Evolutionary conservation across 768 basidiomycete species (phyloP), one percentile per base, ranked within the genome.

Genomic region (Lentinula aciculospora): DNA sequence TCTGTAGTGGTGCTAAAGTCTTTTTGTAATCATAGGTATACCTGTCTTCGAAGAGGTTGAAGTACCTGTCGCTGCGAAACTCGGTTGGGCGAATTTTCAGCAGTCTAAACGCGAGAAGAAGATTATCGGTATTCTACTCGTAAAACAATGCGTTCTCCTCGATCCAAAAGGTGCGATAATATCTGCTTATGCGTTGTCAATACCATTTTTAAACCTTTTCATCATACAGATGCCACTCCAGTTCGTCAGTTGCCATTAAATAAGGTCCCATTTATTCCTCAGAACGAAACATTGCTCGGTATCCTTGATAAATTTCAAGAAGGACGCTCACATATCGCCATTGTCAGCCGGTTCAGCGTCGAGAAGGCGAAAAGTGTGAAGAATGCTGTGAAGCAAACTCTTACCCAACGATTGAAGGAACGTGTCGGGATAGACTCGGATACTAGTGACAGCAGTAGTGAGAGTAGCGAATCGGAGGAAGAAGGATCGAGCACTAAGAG

Each of bases 291-390:
- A 19, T 75, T 96, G 0, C 80, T 94, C 12, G 85, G 89, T 21
- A 90, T 94, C 61, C 77, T 95, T 29, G 92, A 94, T 68, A 88
- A 79, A 60, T 95, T 95, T 69, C 92, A 94, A 68, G 92, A 93
- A 67, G 93, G 92, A 6, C 80, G 91, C 27, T 91, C 89, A 37
- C 94, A 96, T 68, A 94, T 96, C 82, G 94, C 94, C 21, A 89
- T 95, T 62, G 91, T 95, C 54, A 86, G 85, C 60, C 83, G 91
- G 37, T 82, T 89, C 63, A 88, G 84, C 51, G 78, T 78, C 9
- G 83, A 87, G 57, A 86, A 84, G 69, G 88, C 88, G 8, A 78
- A 83, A 23, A 86, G 85, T 53, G 85, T 93, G 57, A 93, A 92
- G 79, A 81, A 89, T 62, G 89, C 84, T 3, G 90, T 90, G 28